Evolutionary conservation across 2,329 filamentous ascomycete species (phyloP).

Genomic region (Xylaria sp.): DNA sequence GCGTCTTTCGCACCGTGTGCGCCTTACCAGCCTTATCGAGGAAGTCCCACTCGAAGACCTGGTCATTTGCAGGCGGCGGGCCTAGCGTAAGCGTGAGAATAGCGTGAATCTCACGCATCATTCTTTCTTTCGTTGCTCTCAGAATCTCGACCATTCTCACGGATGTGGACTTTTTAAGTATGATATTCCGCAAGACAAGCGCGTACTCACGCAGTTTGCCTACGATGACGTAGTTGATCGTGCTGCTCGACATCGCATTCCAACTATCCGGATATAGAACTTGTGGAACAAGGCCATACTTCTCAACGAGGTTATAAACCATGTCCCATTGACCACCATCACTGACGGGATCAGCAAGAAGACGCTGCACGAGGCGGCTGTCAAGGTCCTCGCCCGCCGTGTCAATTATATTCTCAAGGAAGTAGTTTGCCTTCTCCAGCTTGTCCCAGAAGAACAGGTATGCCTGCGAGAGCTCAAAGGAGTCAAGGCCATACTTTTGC

Average conservation of each 20-base stretch:
- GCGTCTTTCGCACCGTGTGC: conserved; percentile 71
- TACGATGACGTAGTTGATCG: conserved; percentile 79
- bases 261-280: conserved; percentile 82
- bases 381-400: conserved; percentile 77
- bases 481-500: conserved; percentile 79
- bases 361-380: conserved; percentile 74
- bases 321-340: conserved; percentile 95
- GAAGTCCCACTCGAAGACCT: conserved; percentile 83
- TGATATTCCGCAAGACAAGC: conserved; percentile 72
- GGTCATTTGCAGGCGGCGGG: conserved; percentile 75
- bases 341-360: conserved; percentile 74
- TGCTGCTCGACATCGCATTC: conserved; percentile 76
- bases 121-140: conserved; percentile 71
- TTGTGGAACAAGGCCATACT: conserved; percentile 90
- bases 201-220: conserved; percentile 90
- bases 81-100: conserved; percentile 86
- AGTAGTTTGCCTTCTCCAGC: conserved; percentile 90
- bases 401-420: conserved; percentile 83
- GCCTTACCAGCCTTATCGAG: conserved; percentile 74
- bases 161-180: conserved; percentile 45
- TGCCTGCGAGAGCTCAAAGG: conserved; percentile 86
- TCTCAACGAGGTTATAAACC: conserved; percentile 84
- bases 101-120: conserved; percentile 82
- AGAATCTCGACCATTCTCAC: conserved; percentile 52
- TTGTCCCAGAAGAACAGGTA: conserved; percentile 97